Evolutionary conservation across 768 basidiomycete genomes (phyloP), one percentile per base, ranked within the genome.

Genomic region (Lanmaoa rubissima): DNA sequence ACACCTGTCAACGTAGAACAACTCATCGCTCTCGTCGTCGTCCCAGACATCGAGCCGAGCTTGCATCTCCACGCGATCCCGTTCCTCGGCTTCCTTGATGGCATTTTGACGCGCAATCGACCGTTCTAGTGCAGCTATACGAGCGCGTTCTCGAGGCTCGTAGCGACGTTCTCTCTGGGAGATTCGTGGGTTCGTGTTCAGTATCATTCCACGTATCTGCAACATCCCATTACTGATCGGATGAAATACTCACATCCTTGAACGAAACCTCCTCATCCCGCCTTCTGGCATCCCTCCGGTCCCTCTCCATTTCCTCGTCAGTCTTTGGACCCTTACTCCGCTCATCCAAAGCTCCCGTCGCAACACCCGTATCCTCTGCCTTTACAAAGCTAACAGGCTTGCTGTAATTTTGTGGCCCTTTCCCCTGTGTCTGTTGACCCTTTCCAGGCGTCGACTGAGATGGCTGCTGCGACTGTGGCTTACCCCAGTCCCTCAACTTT

Each of bases 1-100:
- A 48, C 60, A 92, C 92, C 94, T 83, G 69, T 98, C 97, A 44
- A 89, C 81, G 66, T 95, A 96, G 75, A 95, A 99, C 32, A 85
- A 68, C 64, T 99, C 97, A 61, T 95, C 88, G 53, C 94, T 95
- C 64, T 92, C 87, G 55, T 96, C 95, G 57, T 92, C 90, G 65
- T 96, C 92, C 86, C 93, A 94, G 7, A 95, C 79, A 62, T 95
- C 92, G 53, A 94, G 81, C 1, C 86, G 81, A 8, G 85, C 82
- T 31, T 87, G 83, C 80, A 92, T 89, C 67, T 96, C 92, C 14
- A 85, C 69, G 8, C 84, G 80, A 61, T 94, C 91, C 9, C 87
- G 84, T 28, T 90, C 88, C 69, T 94, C 89, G 12, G 85, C 85
- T 56, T 93, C 90, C 47, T 80, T 82, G 38, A 86, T 81, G 5